These are phyloP conservation scores for Tolypocladium cylindrosporum DNA, from an alignment of 2,329 filamentous ascomycete genomes.

Conservation along the genomic window DNA sequence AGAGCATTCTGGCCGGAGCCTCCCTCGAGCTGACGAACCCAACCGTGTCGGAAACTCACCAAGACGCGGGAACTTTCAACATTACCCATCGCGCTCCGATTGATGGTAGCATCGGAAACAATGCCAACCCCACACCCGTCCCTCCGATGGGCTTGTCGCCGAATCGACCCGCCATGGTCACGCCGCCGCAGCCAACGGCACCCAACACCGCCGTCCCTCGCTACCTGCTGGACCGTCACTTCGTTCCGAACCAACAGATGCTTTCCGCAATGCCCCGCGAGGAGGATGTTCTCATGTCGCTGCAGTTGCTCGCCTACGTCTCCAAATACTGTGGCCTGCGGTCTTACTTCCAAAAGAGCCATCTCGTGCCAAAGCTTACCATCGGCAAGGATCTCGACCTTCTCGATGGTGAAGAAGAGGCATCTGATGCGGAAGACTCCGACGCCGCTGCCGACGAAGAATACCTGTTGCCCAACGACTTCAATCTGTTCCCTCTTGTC, in stretches of 20 bases:
- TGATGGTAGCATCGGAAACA: slow-evolving; percentile 76
- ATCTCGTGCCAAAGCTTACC: slow-evolving; percentile 84
- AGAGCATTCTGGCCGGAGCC: slow-evolving; percentile 67
- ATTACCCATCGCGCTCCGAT: slow-evolving; percentile 79
- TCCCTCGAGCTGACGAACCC: slow-evolving; percentile 67
- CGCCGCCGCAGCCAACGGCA: slow-evolving; percentile 64
- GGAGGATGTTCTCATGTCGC: slow-evolving; percentile 95
- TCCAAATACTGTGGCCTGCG: slow-evolving; percentile 97
- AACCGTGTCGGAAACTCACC: slow-evolving; percentile 66
- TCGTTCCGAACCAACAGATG: slow-evolving; percentile 61
- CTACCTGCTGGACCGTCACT: slow-evolving; percentile 66
- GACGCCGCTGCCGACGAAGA: slow-evolving; percentile 69
- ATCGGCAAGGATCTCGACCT: slow-evolving; percentile 77
- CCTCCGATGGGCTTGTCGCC: slow-evolving; percentile 65
- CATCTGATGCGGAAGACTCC: slow-evolving; percentile 26
- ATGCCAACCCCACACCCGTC: slow-evolving; percentile 54
- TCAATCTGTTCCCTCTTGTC: slow-evolving; percentile 96
- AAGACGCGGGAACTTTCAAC: slow-evolving; percentile 85
- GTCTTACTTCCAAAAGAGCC: slow-evolving; percentile 89
- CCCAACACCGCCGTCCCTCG: slow-evolving; percentile 64
- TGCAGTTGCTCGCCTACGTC: slow-evolving; percentile 93
- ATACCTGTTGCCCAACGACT: slow-evolving; percentile 84
- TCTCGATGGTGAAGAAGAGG: slow-evolving; percentile 59
- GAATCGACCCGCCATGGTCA: slow-evolving; percentile 57
- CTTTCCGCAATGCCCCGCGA: slow-evolving; percentile 90